Conservation (phyloP, 2,329 filamentous ascomycete genomes). For the Neoascochyta sp. region DNA sequence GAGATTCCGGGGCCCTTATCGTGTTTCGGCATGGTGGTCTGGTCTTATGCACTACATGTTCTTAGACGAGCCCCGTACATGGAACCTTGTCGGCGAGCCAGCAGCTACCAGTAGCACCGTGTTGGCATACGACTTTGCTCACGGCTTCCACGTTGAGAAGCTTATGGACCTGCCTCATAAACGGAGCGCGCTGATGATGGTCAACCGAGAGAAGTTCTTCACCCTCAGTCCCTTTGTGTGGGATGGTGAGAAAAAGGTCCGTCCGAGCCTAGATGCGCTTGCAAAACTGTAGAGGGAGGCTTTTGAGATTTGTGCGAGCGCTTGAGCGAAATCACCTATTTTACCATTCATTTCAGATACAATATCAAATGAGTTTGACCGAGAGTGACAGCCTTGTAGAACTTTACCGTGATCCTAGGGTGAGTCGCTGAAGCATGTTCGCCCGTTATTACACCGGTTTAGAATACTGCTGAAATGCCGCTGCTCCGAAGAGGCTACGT, state of each 20-base stretch:
- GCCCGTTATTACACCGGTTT: too few species aligned
- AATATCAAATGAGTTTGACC: too few species aligned
- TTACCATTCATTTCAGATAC: too few species aligned
- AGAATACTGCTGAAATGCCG: too few species aligned
- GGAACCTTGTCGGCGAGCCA: constrained; percentile 62
- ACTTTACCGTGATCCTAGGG: too few species aligned
- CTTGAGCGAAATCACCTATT: too few species aligned
- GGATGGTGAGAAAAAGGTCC: constrained; percentile 36
- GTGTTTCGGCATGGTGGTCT: constrained; percentile 58
- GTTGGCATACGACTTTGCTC: constrained; percentile 69
- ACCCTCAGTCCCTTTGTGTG: constrained; percentile 57
- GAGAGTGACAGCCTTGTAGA: too few species aligned
- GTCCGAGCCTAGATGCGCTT: constrained; percentile 33
- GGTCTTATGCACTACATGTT: constrained; percentile 58
- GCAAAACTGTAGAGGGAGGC: constrained; percentile 25
- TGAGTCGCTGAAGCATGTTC: too few species aligned
- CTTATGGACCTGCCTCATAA: constrained; percentile 71
- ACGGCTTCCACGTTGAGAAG: constrained; percentile 69
- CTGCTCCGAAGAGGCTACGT: too few species aligned
- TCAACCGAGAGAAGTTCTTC: constrained; percentile 66
- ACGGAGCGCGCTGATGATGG: constrained; percentile 63
- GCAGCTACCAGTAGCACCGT: constrained; percentile 67
- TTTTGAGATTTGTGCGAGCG: constrained; percentile 1
- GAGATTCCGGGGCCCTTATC: constrained; percentile 52
- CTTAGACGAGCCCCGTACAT: constrained; percentile 56